Percentiles rank a stretch among this genome's conserved stretches.
phyloP scores from a whole-genome alignment of 495 filamentous ascomycete genomes.

The Letharia lupina region DNA sequence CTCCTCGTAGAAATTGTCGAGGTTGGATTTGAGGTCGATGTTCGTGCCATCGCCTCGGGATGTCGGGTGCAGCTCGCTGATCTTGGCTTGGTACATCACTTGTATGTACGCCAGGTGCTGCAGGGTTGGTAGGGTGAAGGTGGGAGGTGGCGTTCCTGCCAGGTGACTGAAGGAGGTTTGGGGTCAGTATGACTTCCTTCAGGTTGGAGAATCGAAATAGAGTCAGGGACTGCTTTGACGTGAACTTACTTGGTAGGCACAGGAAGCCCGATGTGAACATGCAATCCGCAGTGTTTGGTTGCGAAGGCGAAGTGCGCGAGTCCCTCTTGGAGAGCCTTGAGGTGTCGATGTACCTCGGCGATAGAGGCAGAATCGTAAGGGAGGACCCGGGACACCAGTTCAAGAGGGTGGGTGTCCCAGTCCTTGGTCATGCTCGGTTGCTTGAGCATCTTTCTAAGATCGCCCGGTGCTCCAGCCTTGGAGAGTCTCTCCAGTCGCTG shows the following conservation, averaged over 20 bases:
- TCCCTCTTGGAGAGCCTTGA: conserved; percentile 4
- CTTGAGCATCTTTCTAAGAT: not conserved
- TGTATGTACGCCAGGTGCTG: conserved; percentile 26
- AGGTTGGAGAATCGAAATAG: not conserved
- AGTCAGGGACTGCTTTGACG: not conserved
- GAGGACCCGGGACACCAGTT: conserved; percentile 24
- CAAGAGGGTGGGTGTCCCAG: conserved; percentile 26
- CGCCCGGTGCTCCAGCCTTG: not conserved
- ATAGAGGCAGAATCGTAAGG: not conserved
- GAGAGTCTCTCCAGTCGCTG: not conserved
- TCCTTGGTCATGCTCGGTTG: not conserved
- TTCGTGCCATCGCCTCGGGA: conserved; percentile 12
- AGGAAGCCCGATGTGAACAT: conserved; percentile 27
- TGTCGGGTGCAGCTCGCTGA: conserved; percentile 15
- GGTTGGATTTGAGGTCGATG: conserved; percentile 5
- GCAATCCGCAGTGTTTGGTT: conserved; percentile 22
- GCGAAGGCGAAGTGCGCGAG: not conserved
- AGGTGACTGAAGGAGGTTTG: not conserved
- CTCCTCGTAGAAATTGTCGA: conserved; percentile 13
- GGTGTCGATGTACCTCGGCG: conserved; percentile 16
- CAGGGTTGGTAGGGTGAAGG: conserved; percentile 19
- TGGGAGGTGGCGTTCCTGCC: conserved; percentile 2
- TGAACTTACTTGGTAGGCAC: not conserved
- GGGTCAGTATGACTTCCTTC: not conserved
- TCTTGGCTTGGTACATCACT: conserved; percentile 21